phyloP scores from a whole-genome alignment of 2,329 filamentous ascomycete genomes.

The Xylariaceae sp. region DNA sequence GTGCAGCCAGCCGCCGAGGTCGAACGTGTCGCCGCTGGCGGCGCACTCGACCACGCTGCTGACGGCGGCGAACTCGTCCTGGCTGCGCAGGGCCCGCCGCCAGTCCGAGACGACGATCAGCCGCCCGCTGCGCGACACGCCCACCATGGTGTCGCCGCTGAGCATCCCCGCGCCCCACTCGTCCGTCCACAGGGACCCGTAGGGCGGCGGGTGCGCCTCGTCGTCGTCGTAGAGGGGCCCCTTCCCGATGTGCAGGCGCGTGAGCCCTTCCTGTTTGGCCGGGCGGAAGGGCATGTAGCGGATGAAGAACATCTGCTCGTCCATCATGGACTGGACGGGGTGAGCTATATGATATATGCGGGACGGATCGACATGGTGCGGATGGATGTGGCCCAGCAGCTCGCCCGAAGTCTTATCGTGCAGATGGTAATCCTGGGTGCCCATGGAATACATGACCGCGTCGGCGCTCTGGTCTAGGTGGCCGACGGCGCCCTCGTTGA shows the following conservation, averaged over 20 bases:
- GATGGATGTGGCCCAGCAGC: slow-evolving; percentile 30
- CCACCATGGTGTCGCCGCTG: slow-evolving; percentile 31
- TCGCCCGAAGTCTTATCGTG: slow-evolving; percentile 31
- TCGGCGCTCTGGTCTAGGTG: slow-evolving; percentile 35
- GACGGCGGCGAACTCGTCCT: slow-evolving; percentile 16
- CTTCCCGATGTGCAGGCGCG: not conserved
- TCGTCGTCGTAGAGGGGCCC: not conserved
- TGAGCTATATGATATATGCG: slow-evolving; percentile 14
- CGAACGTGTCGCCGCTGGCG: slow-evolving; percentile 31
- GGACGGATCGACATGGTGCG: slow-evolving; percentile 29
- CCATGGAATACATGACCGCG: slow-evolving; percentile 36
- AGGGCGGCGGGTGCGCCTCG: not conserved
- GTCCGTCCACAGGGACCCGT: slow-evolving; percentile 23
- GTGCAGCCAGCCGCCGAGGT: slow-evolving; percentile 38
- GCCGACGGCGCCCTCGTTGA: slow-evolving; percentile 33
- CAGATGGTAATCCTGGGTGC: slow-evolving; percentile 32
- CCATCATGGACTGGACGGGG: slow-evolving; percentile 5
- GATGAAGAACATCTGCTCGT: not conserved
- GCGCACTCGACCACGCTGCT: slow-evolving; percentile 33
- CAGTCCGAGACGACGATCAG: slow-evolving; percentile 37
- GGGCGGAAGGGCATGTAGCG: not conserved
- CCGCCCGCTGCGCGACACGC: slow-evolving; percentile 33
- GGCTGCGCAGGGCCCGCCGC: slow-evolving; percentile 27
- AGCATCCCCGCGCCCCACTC: slow-evolving; percentile 41
- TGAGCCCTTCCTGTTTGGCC: not conserved